Percentiles rank a stretch among this genome's conserved stretches.
These are phyloP conservation scores for Verticillium zaregamsianum DNA, from an alignment of 2,329 filamentous ascomycete species.

Conservation along the genomic window DNA sequence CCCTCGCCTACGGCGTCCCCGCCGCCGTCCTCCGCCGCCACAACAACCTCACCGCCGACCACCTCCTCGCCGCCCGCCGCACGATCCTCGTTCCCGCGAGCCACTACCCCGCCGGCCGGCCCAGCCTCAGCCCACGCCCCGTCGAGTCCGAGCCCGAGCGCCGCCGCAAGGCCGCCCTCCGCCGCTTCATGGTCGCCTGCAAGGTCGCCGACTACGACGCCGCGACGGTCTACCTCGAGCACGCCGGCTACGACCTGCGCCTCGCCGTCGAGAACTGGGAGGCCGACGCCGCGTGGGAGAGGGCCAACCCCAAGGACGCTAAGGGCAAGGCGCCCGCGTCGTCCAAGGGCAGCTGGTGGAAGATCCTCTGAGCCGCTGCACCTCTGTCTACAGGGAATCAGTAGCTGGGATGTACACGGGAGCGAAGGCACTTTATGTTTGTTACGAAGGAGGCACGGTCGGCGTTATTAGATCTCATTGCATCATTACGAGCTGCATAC, in stretches of 20 bases:
- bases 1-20: slow-evolving; percentile 68
- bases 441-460: not conserved
- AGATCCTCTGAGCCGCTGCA: not conserved
- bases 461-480: not conserved
- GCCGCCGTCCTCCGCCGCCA: slow-evolving; percentile 55
- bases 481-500: not conserved
- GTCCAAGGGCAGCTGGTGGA: not conserved
- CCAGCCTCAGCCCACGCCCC: slow-evolving; percentile 65
- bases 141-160: slow-evolving; percentile 74
- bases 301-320: slow-evolving; percentile 12
- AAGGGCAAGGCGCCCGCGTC: not conserved
- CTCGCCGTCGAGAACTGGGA: slow-evolving; percentile 59
- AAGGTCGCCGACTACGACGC: slow-evolving; percentile 76
- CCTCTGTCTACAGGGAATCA: too few species aligned
- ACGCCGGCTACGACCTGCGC: slow-evolving; percentile 62
- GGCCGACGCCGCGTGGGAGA: slow-evolving; percentile 74
- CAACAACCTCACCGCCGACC: slow-evolving; percentile 69
- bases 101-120: slow-evolving; percentile 59
- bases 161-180: slow-evolving; percentile 62
- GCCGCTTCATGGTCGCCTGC: slow-evolving; percentile 74
- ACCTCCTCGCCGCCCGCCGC: slow-evolving; percentile 64
- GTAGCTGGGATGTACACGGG: not conserved
- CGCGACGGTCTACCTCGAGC: slow-evolving; percentile 70
- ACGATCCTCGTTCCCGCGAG: slow-evolving; percentile 69
- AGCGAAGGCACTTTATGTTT: too few species aligned